Base-by-base conservation (phyloP, 305 asterid genomes). In the Fraxinus angustifolia region DNA sequence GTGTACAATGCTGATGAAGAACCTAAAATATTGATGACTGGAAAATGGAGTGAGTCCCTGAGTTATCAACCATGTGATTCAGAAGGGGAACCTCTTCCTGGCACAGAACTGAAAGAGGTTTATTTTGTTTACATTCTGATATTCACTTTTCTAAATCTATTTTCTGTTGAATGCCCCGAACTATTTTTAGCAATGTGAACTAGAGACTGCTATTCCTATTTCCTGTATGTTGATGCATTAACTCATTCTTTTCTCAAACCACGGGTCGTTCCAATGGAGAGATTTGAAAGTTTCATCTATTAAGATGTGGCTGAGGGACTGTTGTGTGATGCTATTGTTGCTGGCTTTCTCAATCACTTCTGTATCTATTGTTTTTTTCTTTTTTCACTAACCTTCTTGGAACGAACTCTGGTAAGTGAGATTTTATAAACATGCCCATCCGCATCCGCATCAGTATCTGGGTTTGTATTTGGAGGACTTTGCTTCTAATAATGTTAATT, bases 21-120 rank as follows among this genome's bases (percentile, higher is more conserved):
- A 86, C 99, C 99, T 45, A 93, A 94, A 87, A 92, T 94, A 79
- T 88, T 96, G 91, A 94, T 96, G 97, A 96, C 99, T 6, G 99
- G 98, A 74, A 96, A 93, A 84, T 96, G 99, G 98, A 96, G 90
- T 6, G 97, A 92, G 84, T 89, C 85, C 79, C 83, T 96, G 91
- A 91, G 94, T 82, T 96, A 90, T 86, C 99, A 96, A 85, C 98
- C 96, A 16, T 96, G 99, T 87, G 99, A 96, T 86, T 72, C 78
- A 82, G 98, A 96, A 82, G 99, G 99, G 76, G 99, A 96, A 83
- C 99, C 99, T 84, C 94, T 93, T 82, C 89, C 93, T 11, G 94
- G 90, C 78, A 84, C 98, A 78, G 94, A 94, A 82, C 83, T 92
- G 89, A 93, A 93, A 90, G 98, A 94, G 99, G 99, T 96, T 71